phyloP scores from a whole-genome alignment of 208 protist species.

The Leishmania tropica region DNA sequence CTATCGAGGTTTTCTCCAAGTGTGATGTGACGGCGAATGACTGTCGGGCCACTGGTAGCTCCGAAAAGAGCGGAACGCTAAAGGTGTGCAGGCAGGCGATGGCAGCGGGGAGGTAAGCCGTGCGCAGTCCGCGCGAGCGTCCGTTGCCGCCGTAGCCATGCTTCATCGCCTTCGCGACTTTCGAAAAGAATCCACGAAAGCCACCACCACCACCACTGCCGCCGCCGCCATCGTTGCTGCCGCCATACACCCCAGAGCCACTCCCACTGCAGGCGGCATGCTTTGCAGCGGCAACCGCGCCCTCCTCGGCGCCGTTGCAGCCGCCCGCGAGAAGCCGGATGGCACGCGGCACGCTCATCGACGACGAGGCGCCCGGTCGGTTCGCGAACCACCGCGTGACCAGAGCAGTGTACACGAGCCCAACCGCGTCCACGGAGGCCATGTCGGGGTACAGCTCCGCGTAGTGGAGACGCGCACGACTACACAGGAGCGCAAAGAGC shows the following conservation, averaged over 20 bases:
- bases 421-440: constrained; percentile 15
- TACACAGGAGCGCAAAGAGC: constrained; percentile 18
- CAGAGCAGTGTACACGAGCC: constrained; percentile 16
- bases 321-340: constrained; percentile 24
- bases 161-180: constrained; percentile 70
- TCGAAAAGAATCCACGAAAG: constrained; percentile 52
- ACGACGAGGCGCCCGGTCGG: not conserved
- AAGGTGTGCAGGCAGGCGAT: constrained; percentile 26
- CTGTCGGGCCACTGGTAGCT: constrained; percentile 3
- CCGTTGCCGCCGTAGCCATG: constrained; percentile 1
- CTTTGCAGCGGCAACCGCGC: not conserved
- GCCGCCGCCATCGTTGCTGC: constrained; percentile 2
- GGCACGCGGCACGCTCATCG: not conserved
- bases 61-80: constrained; percentile 12
- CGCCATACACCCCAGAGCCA: not conserved
- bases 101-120: constrained; percentile 30
- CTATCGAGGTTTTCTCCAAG: not conserved
- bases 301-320: not conserved
- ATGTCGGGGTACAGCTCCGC: constrained; percentile 58
- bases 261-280: not conserved
- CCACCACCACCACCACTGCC: constrained; percentile 14
- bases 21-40: constrained; percentile 7
- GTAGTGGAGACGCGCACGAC: constrained; percentile 32
- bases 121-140: constrained; percentile 16
- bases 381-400: constrained; percentile 25